Percentiles rank a stretch among this genome's conserved stretches.
These are phyloP conservation scores for Zygnema circumcarinatum DNA, from an alignment of 139 green algal species.

Conservation along the genomic window DNA sequence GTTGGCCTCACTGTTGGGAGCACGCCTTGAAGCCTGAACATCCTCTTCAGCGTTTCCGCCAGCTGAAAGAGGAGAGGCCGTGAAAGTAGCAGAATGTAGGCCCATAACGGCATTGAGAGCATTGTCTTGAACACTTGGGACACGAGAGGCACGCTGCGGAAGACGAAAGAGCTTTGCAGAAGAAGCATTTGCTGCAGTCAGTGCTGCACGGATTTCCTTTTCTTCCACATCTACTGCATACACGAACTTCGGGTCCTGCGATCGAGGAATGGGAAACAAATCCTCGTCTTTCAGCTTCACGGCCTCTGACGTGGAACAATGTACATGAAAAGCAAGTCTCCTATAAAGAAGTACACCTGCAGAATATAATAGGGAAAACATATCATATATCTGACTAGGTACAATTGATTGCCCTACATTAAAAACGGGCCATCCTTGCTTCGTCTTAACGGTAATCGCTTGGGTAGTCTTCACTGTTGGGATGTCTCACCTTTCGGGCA, in stretches of 20 bases:
- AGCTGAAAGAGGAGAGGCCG: neutral
- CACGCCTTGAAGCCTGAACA: neutral
- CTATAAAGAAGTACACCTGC: no score
- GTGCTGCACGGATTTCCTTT: slow-evolving; percentile 61
- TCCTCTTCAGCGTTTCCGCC: slow-evolving; percentile 2
- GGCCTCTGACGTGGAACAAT: no score
- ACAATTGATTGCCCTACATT: no score
- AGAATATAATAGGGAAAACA: no score
- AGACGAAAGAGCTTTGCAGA: neutral
- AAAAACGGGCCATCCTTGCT: no score
- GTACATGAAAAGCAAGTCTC: no score
- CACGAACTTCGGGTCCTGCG: slow-evolving; percentile 59
- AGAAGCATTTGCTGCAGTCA: slow-evolving; percentile 14
- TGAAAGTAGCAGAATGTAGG: neutral
- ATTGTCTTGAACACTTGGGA: neutral
- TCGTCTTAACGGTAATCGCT: no score
- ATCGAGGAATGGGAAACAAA: neutral
- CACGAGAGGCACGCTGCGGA: neutral
- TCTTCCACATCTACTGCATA: slow-evolving; percentile 76
- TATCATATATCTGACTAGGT: no score
- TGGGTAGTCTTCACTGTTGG: no score
- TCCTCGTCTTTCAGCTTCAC: no score
- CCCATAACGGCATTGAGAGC: neutral
- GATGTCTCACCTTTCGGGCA: slow-evolving; percentile 34
- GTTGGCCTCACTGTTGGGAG: neutral